Base-by-base conservation (phyloP, 2,329 filamentous ascomycete genomes). In the Phaeosphaeriaceae sp. region DNA sequence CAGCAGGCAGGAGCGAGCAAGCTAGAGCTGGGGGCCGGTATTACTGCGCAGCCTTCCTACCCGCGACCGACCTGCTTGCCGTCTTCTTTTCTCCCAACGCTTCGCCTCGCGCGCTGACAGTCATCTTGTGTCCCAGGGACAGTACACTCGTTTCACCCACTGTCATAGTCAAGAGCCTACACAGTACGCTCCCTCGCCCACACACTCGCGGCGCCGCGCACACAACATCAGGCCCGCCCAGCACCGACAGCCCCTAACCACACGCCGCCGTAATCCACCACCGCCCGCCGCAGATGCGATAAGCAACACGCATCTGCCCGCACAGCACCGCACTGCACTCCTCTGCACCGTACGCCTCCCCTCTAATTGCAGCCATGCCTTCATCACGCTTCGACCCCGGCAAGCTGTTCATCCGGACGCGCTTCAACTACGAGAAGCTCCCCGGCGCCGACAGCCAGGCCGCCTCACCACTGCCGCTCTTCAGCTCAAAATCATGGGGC, bases 391-490 rank as follows among this genome's bases (percentile, higher is more conserved):
- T 78, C 63, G 81, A 82, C 59, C 80, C 81, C 22, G 72, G 80
- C 59, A 80, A 80, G 61, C 70, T 82, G 63, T 76, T 82, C 64
- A 73, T 78, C 56, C 71, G 75, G 58, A 76, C 76, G 56, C 75
- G 73, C 69, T 79, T 81, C 74, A 75, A 75, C 58, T 83, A 83
- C 72, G 80, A 82, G 65, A 78, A 78, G 68, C 65, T 83, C 55
- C 80, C 80, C 48, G 75, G 72, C 59, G 72, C 68, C 60, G 79
- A 80, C 57, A 78, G 73, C 69, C 76, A 78, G 69, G 67, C 64
- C 62, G 68, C 70, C n/a, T 78, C 76, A 42, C 76, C 77, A 17
- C 71, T 76, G 48, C 76, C 77, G 54, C 73, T 76, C 67, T 78
- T 74, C 68, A 68, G 70, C 67, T 68, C 69, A 59, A 76, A 77